Base-by-base conservation (phyloP, 768 basidiomycete genomes). In the Flagelloscypha sp. region DNA sequence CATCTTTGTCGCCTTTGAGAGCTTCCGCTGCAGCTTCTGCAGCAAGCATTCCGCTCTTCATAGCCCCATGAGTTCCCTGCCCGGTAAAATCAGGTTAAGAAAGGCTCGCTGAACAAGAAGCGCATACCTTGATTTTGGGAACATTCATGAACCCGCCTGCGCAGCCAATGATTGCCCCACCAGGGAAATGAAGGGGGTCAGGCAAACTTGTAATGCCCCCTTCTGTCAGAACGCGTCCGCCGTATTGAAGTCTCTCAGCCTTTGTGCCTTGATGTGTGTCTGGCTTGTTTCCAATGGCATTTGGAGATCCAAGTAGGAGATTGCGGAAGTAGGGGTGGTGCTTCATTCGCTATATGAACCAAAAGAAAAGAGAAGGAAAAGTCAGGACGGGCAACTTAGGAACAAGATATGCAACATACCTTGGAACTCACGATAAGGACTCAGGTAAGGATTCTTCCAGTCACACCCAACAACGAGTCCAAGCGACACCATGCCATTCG, bases 41-140 rank as follows among this genome's bases (percentile, higher is more conserved):
- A 19, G 92, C 94, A 13, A 98, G 68, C 84, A 97, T 97, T 19
- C 95, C 95, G 24, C 84, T 88, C 70, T 98, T 93, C 95, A 99
- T 98, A 3, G 94, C 92, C 41, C 93, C 98, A 55, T 98, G 95
- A 0, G 93, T 94, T 10, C 94, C 94, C n/a, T n/a, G n/a, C n/a
- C n/a, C n/a, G n/a, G n/a, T n/a, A n/a, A n/a, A n/a, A n/a, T n/a
- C n/a, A n/a, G n/a, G n/a, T n/a, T n/a, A n/a, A n/a, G n/a, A n/a
- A n/a, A n/a, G n/a, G n/a, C n/a, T n/a, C n/a, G n/a, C n/a, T n/a
- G n/a, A n/a, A n/a, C n/a, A n/a, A n/a, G n/a, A n/a, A n/a, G n/a
- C n/a, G n/a, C n/a, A n/a, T n/a, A n/a, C n/a, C 54, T 98, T 98
- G 61, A 99, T 98, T 62, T 95, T 98, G 10, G 93, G 84, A 8